phyloP scores from a whole-genome alignment of 2,329 filamentous ascomycete genomes.

The Hortaea sp. region DNA sequence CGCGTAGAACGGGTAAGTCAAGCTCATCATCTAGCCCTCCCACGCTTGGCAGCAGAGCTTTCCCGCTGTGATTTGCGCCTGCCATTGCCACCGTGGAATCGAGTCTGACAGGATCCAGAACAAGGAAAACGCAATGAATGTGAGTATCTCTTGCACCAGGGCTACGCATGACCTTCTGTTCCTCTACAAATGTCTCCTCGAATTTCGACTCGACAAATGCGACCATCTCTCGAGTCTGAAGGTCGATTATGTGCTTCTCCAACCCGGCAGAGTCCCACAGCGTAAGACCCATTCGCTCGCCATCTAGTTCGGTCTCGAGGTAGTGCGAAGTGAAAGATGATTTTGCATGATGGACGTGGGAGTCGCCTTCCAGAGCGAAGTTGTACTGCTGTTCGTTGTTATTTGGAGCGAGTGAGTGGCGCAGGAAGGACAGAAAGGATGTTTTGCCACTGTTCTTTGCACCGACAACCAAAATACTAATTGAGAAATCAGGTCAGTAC shows the following conservation, averaged over 20 bases:
- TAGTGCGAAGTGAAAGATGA: slow-evolving; percentile 72
- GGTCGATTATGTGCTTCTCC: slow-evolving; percentile 88
- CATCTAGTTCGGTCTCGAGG: slow-evolving; percentile 87
- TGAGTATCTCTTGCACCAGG: slow-evolving; percentile 92
- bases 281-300: slow-evolving; percentile 82
- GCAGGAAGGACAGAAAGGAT: slow-evolving; percentile 92
- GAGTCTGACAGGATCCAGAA: slow-evolving; percentile 78
- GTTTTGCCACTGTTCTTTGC: slow-evolving; percentile 85
- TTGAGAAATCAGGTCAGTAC: not conserved
- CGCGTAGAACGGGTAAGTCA: slow-evolving; percentile 80
- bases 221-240: slow-evolving; percentile 85
- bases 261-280: slow-evolving; percentile 94
- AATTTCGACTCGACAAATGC: slow-evolving; percentile 96
- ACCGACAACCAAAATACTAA: slow-evolving; percentile 80
- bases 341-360: slow-evolving; percentile 10
- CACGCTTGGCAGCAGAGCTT: slow-evolving; percentile 41
- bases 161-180: slow-evolving; percentile 92
- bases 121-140: slow-evolving; percentile 88
- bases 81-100: slow-evolving; percentile 52
- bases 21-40: slow-evolving; percentile 78
- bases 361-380: slow-evolving; percentile 9
- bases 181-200: slow-evolving; percentile 92
- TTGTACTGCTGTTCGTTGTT: slow-evolving; percentile 55
- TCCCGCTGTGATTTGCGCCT: slow-evolving; percentile 7
- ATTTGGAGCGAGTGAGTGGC: slow-evolving; percentile 74